A percentile compares a stretch with the other conserved stretches of the same genome.
phyloP scores from a whole-genome alignment of 2,329 filamentous ascomycete species.

The Trichoderma pleuroti region DNA sequence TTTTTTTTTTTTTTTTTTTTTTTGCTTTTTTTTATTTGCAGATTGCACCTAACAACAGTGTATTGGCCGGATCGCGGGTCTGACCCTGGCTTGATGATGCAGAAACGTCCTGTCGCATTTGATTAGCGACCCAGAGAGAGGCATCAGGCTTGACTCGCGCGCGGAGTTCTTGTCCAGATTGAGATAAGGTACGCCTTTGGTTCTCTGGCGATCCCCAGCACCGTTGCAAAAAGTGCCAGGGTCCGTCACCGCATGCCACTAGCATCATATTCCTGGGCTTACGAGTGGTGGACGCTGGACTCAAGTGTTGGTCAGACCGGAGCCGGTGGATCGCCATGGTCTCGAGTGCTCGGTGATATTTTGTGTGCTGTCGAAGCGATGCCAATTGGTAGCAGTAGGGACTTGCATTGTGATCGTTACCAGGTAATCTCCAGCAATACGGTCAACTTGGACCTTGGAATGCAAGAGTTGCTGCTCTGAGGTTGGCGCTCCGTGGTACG shows the following conservation, averaged over 20 bases:
- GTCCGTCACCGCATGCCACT: conserved; percentile 15
- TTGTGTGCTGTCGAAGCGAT: neutral
- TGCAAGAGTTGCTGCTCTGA: neutral
- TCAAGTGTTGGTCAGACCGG: conserved; percentile 7
- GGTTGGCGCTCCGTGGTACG: neutral
- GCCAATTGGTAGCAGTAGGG: neutral
- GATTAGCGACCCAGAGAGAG: conserved; percentile 14
- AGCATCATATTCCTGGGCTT: conserved; percentile 5
- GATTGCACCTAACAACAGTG: neutral
- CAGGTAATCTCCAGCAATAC: neutral
- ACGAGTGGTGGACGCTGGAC: neutral
- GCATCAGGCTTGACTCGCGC: conserved; percentile 14
- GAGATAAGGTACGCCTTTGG: neutral
- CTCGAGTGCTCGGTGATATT: conserved; percentile 13
- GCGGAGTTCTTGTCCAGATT: conserved; percentile 15
- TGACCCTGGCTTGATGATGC: conserved; percentile 1
- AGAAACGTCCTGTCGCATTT: conserved; percentile 11
- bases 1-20: too few relatives aligned
- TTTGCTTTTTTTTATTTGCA: too few relatives aligned
- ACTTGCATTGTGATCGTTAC: neutral
- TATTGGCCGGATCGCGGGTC: neutral
- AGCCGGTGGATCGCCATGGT: neutral
- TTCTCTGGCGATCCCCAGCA: conserved; percentile 14
- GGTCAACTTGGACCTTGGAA: neutral
- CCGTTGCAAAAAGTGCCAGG: conserved; percentile 1